A percentile compares a stretch with the other conserved stretches of the same genome.
phyloP scores from a whole-genome alignment of 192 early-diverging fungal species.

The Tieghemiomyces parasiticus region DNA sequence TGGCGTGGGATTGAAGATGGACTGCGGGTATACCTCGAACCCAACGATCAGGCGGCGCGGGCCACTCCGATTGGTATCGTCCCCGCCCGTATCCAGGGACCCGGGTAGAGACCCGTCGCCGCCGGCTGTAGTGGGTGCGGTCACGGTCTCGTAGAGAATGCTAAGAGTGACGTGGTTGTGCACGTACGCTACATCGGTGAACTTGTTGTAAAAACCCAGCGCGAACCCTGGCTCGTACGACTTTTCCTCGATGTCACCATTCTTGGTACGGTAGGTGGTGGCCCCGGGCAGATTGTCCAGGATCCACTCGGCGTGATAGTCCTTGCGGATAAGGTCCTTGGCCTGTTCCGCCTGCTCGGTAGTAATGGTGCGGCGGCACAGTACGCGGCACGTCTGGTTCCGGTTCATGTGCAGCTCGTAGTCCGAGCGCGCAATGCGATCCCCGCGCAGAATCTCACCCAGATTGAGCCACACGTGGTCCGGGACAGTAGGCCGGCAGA shows the following conservation, averaged over 20 bases:
- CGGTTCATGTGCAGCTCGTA: conserved; percentile 30
- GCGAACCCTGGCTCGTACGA: conserved; percentile 30
- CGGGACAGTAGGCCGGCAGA: conserved; percentile 29
- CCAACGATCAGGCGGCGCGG: conserved; percentile 42
- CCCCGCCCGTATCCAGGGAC: neutral
- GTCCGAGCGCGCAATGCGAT: conserved; percentile 46
- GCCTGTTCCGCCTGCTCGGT: conserved; percentile 27
- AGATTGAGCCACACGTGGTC: conserved; percentile 29
- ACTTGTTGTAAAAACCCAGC: conserved; percentile 30
- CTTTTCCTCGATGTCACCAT: conserved; percentile 13
- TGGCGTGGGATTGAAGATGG: conserved; percentile 18
- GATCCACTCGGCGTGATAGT: conserved; percentile 51
- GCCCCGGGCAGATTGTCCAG: conserved; percentile 53
- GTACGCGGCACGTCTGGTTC: conserved; percentile 30
- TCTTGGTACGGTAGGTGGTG: conserved; percentile 23
- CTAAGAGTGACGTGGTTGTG: conserved; percentile 46
- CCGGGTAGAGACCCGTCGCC: neutral
- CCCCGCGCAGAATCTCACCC: conserved; percentile 55
- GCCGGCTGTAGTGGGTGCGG: conserved; percentile 14
- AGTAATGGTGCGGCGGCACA: conserved; percentile 34
- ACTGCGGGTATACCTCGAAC: conserved; percentile 56
- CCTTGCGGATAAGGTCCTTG: conserved; percentile 32
- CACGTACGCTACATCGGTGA: conserved; percentile 17
- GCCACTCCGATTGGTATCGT: too few species aligned
- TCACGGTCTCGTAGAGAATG: conserved; percentile 40